Conservation (phyloP, 2,329 filamentous ascomycete genomes). For the Fusarium sp. region DNA sequence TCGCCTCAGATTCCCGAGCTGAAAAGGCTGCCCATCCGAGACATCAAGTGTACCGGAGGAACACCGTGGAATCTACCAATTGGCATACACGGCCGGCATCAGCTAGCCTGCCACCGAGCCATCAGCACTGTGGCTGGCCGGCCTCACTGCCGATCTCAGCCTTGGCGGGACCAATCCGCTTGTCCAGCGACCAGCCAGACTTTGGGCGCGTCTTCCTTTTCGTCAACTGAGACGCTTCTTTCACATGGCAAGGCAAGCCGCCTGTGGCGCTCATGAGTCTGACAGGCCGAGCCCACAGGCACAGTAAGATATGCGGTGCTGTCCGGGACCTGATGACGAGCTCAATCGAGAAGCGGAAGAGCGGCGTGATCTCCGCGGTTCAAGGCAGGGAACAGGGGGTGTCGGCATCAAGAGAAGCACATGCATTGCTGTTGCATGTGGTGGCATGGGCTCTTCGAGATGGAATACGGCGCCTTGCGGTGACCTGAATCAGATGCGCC, state of each 20-base stretch:
- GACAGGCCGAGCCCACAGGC: neutral
- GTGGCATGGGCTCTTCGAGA: slow-evolving; percentile 2
- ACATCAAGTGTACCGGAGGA: too few relatives aligned
- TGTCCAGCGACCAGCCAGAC: slow-evolving; percentile 12
- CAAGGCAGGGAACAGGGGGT: slow-evolving; percentile 32
- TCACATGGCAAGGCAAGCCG: slow-evolving; percentile 6
- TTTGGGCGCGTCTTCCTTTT: neutral
- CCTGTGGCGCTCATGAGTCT: slow-evolving; percentile 12
- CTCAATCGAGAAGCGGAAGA: slow-evolving; percentile 30
- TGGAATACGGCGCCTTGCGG: slow-evolving; percentile 2
- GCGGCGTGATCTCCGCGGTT: slow-evolving; percentile 33
- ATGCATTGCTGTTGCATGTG: slow-evolving; percentile 25
- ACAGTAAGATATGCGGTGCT: slow-evolving; percentile 19
- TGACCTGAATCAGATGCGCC: neutral
- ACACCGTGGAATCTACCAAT: too few relatives aligned
- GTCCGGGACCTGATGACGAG: slow-evolving; percentile 38
- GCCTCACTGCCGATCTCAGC: slow-evolving; percentile 35
- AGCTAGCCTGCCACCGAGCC: slow-evolving; percentile 33
- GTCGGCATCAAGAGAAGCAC: slow-evolving; percentile 33
- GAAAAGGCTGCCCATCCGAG: neutral
- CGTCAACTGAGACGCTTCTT: slow-evolving; percentile 5
- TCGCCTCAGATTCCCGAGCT: neutral
- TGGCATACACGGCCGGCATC: neutral
- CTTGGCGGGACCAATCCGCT: slow-evolving; percentile 35
- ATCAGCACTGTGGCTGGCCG: slow-evolving; percentile 25